Conservation (phyloP, 2,329 filamentous ascomycete genomes). For the Clonostachys byssicola region DNA sequence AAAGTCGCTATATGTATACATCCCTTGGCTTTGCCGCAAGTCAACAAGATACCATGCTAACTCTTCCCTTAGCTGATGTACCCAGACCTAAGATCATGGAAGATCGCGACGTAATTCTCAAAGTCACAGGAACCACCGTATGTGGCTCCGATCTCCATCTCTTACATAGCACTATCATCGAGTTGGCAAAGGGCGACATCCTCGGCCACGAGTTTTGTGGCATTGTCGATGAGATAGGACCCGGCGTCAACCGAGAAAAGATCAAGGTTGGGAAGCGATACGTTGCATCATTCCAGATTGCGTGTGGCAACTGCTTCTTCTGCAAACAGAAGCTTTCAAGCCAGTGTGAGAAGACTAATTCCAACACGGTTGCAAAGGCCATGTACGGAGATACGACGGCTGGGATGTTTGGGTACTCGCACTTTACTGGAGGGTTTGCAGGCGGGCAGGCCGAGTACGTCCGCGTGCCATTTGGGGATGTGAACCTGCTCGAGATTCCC, state of each 20-base stretch:
- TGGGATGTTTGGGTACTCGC: conserved; percentile 70
- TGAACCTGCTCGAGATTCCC: conserved; percentile 77
- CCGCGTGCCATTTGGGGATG: conserved; percentile 73
- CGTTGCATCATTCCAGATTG: conserved; percentile 84
- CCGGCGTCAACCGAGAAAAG: conserved; percentile 29
- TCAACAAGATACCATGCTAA: background rate
- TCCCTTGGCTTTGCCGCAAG: background rate
- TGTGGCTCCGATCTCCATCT: conserved; percentile 57
- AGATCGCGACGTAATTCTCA: conserved; percentile 72
- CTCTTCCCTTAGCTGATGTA: conserved; percentile 43
- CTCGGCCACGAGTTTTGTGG: conserved; percentile 61
- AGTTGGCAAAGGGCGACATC: conserved; percentile 62
- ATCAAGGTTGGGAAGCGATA: conserved; percentile 60
- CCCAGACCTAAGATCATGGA: conserved; percentile 71
- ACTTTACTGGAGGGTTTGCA: conserved; percentile 83
- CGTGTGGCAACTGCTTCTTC: conserved; percentile 68
- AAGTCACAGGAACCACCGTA: conserved; percentile 62
- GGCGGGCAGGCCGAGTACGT: conserved; percentile 87
- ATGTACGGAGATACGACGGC: conserved; percentile 79
- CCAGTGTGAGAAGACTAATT: conserved; percentile 76
- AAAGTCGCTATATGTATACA: conserved; percentile 60
- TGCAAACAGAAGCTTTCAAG: conserved; percentile 76
- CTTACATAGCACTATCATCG: conserved; percentile 49
- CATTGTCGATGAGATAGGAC: conserved; percentile 50
- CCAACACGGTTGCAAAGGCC: conserved; percentile 64